These are phyloP conservation scores for Suillus cothurnatus DNA, from an alignment of 768 basidiomycete species.

Conservation along the genomic window DNA sequence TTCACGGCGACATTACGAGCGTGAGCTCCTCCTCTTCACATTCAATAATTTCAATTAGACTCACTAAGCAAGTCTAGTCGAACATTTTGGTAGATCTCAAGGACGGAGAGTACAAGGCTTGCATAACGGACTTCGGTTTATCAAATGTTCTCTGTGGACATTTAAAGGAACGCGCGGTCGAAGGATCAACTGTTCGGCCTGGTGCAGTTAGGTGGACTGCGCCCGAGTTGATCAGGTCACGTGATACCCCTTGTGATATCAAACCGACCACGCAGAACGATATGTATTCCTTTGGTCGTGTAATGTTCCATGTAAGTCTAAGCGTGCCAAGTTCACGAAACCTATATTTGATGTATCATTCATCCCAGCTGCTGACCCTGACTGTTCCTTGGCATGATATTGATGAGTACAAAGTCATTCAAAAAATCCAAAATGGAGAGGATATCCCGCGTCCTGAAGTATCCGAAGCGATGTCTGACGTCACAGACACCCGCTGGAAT, in stretches of 20 bases:
- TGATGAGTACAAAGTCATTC: neutral
- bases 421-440: constrained; percentile 1
- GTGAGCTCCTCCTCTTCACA: constrained; percentile 10
- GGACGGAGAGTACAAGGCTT: constrained; percentile 28
- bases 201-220: constrained; percentile 8
- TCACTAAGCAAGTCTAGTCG: constrained; percentile 10
- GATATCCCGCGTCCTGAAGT: neutral
- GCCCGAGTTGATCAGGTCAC: constrained; percentile 30
- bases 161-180: constrained; percentile 20
- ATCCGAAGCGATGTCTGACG: neutral
- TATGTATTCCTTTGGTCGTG: constrained; percentile 40
- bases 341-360: neutral
- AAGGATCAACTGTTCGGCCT: constrained; percentile 29
- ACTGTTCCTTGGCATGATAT: neutral
- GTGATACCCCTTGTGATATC: constrained; percentile 12
- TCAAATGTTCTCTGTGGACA: constrained; percentile 40
- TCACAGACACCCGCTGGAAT: neutral
- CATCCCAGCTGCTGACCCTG: neutral
- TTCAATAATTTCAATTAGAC: too few relatives aligned
- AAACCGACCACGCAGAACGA: constrained; percentile 31
- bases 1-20: constrained; percentile 21
- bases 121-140: constrained; percentile 48
- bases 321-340: neutral
- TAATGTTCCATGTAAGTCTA: constrained; percentile 17
- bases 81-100: constrained; percentile 19